Evolutionary conservation across 208 protist species (phyloP).

Genomic region (Leishmania turanica): DNA sequence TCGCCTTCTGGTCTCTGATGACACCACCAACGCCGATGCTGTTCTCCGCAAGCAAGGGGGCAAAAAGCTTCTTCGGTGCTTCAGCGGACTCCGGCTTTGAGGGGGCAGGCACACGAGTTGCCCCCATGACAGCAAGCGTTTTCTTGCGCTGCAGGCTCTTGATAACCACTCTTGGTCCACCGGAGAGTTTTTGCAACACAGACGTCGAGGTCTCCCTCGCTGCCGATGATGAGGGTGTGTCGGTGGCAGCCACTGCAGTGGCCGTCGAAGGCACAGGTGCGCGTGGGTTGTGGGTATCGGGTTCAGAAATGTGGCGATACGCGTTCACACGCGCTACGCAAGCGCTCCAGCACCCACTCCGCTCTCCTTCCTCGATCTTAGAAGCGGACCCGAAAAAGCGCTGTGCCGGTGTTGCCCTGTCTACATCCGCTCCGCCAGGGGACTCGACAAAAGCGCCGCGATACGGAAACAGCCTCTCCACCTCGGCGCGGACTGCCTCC

Average conservation of each 20-base stretch:
- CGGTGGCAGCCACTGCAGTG: neutral
- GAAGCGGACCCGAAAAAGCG: neutral
- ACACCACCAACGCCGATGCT: neutral
- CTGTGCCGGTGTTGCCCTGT: neutral
- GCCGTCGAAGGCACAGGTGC: neutral
- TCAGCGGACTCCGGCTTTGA: neutral
- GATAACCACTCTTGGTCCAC: constrained; percentile 1
- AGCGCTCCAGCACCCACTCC: neutral
- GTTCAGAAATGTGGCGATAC: neutral
- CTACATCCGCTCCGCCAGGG: neutral
- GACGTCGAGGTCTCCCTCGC: neutral
- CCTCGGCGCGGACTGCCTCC: constrained; percentile 11
- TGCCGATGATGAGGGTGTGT: neutral
- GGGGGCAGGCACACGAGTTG: neutral
- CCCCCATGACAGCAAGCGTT: neutral
- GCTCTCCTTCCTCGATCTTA: neutral
- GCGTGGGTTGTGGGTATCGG: neutral
- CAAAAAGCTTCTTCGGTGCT: neutral
- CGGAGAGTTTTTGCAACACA: neutral
- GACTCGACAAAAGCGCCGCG: constrained; percentile 19
- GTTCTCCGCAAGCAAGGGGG: neutral
- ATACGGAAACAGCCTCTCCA: constrained; percentile 21
- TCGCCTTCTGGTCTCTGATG: neutral
- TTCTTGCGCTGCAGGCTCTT: neutral
- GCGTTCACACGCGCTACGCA: constrained; percentile 1